Evolutionary conservation across 495 filamentous ascomycete species (phyloP).

Genomic region (Xylaria telfairii): DNA sequence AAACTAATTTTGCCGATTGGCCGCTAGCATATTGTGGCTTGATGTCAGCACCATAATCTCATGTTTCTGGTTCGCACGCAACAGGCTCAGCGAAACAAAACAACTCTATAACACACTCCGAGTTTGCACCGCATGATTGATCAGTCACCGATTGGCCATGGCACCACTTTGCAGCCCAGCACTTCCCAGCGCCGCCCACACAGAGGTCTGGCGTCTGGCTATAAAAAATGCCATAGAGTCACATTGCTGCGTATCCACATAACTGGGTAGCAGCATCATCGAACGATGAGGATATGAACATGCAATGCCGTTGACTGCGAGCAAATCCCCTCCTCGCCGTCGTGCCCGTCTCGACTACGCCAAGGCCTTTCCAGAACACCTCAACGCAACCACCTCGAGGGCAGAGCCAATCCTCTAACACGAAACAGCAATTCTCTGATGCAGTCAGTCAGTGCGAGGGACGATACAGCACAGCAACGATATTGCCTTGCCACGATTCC

Average conservation of each 20-base stretch:
- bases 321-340: not conserved
- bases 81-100: not conserved
- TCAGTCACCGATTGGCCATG: conserved; percentile 6
- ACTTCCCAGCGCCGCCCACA: not conserved
- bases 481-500: conserved; percentile 1
- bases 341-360: conserved; percentile 3
- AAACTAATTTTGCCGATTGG: conserved; percentile 16
- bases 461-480: not conserved
- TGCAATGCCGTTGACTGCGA: not conserved
- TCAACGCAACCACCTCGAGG: not conserved
- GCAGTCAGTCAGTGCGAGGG: not conserved
- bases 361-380: conserved; percentile 9
- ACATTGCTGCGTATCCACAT: conserved; percentile 10
- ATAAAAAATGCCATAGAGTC: not conserved
- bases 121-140: conserved; percentile 8
- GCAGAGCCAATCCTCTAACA: conserved; percentile 11
- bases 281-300: conserved; percentile 13
- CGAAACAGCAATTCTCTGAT: conserved; percentile 3
- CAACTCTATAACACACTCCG: conserved; percentile 6
- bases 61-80: conserved; percentile 7
- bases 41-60: conserved; percentile 11
- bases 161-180: not conserved
- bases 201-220: not conserved
- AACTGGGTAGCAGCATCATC: not conserved
- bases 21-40: not conserved